These are phyloP conservation scores for Tolypocladium ovalisporum DNA, from an alignment of 2,329 filamentous ascomycete species.

Conservation along the genomic window DNA sequence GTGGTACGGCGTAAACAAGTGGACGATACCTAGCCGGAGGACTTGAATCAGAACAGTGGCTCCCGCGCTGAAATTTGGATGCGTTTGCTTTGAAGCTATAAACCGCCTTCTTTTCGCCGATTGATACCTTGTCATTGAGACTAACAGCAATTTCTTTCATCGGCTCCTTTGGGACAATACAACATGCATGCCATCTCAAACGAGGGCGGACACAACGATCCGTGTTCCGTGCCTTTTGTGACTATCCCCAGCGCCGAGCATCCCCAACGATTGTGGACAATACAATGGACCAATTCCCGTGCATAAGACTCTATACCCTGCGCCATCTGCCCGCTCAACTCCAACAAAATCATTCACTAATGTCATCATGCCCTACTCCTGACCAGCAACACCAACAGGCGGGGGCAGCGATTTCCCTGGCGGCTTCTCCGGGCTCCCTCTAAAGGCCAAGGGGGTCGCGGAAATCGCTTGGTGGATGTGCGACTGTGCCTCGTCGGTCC, in stretches of 20 bases:
- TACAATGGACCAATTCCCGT: not conserved
- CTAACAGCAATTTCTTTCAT: not conserved
- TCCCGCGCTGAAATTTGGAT: not conserved
- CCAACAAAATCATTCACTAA: slow-evolving; percentile 6
- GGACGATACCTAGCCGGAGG: slow-evolving; percentile 56
- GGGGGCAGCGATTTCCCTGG: slow-evolving; percentile 19
- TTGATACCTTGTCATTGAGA: not conserved
- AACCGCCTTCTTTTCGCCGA: not conserved
- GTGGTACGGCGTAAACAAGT: slow-evolving; percentile 95
- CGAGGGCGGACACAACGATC: not conserved
- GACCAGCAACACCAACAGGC: slow-evolving; percentile 19
- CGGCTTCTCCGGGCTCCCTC: slow-evolving; percentile 50
- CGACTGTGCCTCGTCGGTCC: slow-evolving; percentile 7
- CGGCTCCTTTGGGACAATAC: not conserved
- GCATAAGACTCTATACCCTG: not conserved
- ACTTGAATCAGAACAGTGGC: slow-evolving; percentile 1
- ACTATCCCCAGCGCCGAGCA: not conserved
- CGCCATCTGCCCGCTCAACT: slow-evolving; percentile 2
- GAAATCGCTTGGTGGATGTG: slow-evolving; percentile 21
- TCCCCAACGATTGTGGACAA: not conserved
- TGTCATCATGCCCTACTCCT: slow-evolving; percentile 12
- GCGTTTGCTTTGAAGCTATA: not conserved
- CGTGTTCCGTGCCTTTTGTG: not conserved
- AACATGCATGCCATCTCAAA: not conserved
- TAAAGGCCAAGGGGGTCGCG: slow-evolving; percentile 42